Conservation (phyloP, 306 rosid species). For the Acacia acuminata region DNA sequence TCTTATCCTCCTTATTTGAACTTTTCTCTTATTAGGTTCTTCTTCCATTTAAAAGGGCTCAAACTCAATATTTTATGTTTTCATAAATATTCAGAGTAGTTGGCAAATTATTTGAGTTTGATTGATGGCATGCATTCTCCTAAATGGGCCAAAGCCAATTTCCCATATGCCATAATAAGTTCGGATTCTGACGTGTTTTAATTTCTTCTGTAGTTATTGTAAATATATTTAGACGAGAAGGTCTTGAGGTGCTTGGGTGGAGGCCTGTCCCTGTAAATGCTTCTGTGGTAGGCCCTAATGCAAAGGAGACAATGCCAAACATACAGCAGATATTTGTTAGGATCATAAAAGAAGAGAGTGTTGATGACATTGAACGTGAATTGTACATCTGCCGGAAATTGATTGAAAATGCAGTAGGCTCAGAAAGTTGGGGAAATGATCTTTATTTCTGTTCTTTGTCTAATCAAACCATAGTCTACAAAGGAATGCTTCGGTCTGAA, state of each 20-base stretch:
- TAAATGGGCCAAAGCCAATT: slow-evolving; percentile 5
- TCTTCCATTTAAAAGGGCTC: background rate
- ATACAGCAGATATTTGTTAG: slow-evolving; percentile 94
- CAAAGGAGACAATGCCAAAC: slow-evolving; percentile 94
- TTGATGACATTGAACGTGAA: slow-evolving; percentile 93
- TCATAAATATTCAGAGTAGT: slow-evolving; percentile 6
- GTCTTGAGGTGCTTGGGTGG: slow-evolving; percentile 99
- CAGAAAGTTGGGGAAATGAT: slow-evolving; percentile 93
- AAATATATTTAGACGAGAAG: slow-evolving; percentile 86
- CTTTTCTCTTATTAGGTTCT: background rate
- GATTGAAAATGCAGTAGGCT: slow-evolving; percentile 84
- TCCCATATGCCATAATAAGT: slow-evolving; percentile 1
- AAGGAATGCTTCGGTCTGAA: slow-evolving; percentile 99
- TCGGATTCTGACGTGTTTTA: slow-evolving; percentile 45
- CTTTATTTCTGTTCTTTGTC: slow-evolving; percentile 98
- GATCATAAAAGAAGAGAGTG: slow-evolving; percentile 87
- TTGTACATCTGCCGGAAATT: slow-evolving; percentile 92
- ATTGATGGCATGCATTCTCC: slow-evolving; percentile 18
- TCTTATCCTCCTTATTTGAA: background rate
- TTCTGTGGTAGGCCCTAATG: slow-evolving; percentile 85
- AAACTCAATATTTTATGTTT: background rate
- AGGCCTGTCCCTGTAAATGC: slow-evolving; percentile 94
- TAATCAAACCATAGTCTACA: slow-evolving; percentile 95
- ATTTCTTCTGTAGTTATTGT: slow-evolving; percentile 70
- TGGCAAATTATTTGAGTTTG: slow-evolving; percentile 7